These are phyloP conservation scores for Chamaecrista fasciculata DNA, from an alignment of 306 rosid genomes.

Conservation along the genomic window DNA sequence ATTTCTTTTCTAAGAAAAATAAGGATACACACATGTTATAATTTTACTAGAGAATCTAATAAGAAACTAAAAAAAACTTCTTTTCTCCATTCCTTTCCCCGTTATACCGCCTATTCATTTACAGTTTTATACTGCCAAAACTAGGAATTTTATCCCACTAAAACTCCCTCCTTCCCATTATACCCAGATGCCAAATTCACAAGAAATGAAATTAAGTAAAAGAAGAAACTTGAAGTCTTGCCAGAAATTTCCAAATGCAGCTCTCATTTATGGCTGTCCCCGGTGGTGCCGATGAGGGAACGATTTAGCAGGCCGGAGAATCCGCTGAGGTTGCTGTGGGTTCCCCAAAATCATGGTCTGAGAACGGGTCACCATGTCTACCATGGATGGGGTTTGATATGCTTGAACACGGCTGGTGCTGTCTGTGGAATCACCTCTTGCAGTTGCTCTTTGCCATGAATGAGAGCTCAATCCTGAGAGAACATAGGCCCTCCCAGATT, in stretches of 20 bases:
- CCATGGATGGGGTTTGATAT: slow-evolving; percentile 94
- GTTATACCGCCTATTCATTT: slow-evolving; percentile 42
- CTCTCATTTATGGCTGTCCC: slow-evolving; percentile 33
- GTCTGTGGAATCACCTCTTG: slow-evolving; percentile 84
- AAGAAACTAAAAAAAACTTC: neutral
- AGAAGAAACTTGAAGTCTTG: slow-evolving; percentile 37
- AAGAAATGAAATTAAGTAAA: neutral
- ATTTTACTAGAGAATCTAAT: neutral
- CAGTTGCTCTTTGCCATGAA: slow-evolving; percentile 95
- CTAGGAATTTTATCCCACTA: slow-evolving; percentile 44
- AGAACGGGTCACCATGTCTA: slow-evolving; percentile 84
- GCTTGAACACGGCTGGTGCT: slow-evolving; percentile 69
- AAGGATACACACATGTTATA: neutral
- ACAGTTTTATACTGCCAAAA: slow-evolving; percentile 43
- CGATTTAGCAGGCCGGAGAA: slow-evolving; percentile 60
- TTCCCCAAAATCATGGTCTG: slow-evolving; percentile 62
- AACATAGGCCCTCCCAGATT: slow-evolving; percentile 95
- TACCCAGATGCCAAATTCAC: slow-evolving; percentile 36
- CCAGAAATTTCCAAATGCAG: slow-evolving; percentile 22
- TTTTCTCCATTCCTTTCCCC: slow-evolving; percentile 34
- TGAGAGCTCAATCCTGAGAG: slow-evolving; percentile 96
- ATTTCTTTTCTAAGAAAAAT: too few relatives aligned
- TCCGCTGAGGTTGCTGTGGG: slow-evolving; percentile 40
- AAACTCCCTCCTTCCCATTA: slow-evolving; percentile 47
- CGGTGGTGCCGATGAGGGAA: slow-evolving; percentile 56